Evolutionary conservation across 176 grass and related monocot genomes (phyloP).

Genomic region (Coix lacrymajobi): DNA sequence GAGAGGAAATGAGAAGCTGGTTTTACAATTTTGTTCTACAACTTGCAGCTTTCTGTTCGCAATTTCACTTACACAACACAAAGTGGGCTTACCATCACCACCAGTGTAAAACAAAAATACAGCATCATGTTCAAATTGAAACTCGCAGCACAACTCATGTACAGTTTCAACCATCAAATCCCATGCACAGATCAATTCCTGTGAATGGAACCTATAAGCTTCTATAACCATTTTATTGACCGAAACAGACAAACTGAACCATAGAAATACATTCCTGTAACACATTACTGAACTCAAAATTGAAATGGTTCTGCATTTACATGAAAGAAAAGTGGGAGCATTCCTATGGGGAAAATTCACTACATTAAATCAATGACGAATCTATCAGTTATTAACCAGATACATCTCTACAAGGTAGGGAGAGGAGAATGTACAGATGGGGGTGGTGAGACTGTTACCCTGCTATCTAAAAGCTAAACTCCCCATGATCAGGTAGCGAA

Average conservation of each 20-base stretch:
- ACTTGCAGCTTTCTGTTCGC: background rate
- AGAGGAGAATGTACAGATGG: slow-evolving; percentile 49
- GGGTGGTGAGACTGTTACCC: slow-evolving; percentile 41
- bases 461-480: slow-evolving; percentile 58
- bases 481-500: slow-evolving; percentile 40
- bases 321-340: slow-evolving; percentile 1
- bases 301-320: slow-evolving; percentile 44
- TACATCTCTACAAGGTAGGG: slow-evolving; percentile 50
- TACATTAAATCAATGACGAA: slow-evolving; percentile 52
- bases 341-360: slow-evolving; percentile 34
- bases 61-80: background rate
- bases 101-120: background rate
- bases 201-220: background rate
- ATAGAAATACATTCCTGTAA: slow-evolving; percentile 16
- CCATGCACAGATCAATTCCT: background rate
- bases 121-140: background rate
- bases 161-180: background rate
- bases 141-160: background rate
- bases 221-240: background rate
- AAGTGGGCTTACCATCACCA: background rate
- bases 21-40: background rate
- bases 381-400: slow-evolving; percentile 57
- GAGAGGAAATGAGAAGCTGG: background rate
- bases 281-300: slow-evolving; percentile 18
- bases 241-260: background rate